These are phyloP conservation scores for Rhodocollybia butyracea DNA, from an alignment of 768 basidiomycete species.

Conservation along the genomic window DNA sequence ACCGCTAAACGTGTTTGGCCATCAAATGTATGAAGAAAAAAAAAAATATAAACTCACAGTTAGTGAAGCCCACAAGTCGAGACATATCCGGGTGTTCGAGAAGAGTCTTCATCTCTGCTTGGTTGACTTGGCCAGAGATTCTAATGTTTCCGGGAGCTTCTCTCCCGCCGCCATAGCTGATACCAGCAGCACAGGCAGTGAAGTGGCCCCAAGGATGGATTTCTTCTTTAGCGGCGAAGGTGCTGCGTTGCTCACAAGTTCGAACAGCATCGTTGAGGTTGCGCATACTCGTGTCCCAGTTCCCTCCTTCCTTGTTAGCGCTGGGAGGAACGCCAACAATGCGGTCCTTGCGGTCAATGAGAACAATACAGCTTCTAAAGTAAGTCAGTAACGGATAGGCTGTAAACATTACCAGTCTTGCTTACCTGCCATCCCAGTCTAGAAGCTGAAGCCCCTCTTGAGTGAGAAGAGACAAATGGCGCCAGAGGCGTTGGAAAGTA, in stretches of 20 bases:
- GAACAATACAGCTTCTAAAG: neutral
- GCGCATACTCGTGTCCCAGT: conserved; percentile 3
- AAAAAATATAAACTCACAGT: conserved; percentile 12
- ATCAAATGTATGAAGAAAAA: conserved; percentile 11
- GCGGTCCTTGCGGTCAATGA: neutral
- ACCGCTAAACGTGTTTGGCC: conserved; percentile 2
- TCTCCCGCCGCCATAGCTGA: conserved; percentile 2
- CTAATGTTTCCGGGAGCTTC: neutral
- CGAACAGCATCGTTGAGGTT: conserved; percentile 11
- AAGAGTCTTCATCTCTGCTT: neutral
- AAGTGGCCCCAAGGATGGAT: too few relatives aligned
- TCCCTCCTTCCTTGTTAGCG: too few relatives aligned
- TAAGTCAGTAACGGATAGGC: neutral
- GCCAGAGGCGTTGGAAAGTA: neutral
- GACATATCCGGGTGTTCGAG: neutral
- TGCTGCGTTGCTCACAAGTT: too few relatives aligned
- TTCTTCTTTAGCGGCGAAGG: too few relatives aligned
- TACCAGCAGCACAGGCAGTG: neutral
- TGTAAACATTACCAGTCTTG: neutral
- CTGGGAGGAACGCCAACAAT: neutral
- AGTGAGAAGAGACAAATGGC: neutral
- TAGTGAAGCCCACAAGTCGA: neutral
- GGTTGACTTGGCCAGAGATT: conserved; percentile 12
- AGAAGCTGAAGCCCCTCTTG: neutral
- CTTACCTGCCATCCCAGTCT: neutral